Evolutionary conservation across 202 grass and related monocot species (phyloP).

Genomic region (Saccharum hybrid): DNA sequence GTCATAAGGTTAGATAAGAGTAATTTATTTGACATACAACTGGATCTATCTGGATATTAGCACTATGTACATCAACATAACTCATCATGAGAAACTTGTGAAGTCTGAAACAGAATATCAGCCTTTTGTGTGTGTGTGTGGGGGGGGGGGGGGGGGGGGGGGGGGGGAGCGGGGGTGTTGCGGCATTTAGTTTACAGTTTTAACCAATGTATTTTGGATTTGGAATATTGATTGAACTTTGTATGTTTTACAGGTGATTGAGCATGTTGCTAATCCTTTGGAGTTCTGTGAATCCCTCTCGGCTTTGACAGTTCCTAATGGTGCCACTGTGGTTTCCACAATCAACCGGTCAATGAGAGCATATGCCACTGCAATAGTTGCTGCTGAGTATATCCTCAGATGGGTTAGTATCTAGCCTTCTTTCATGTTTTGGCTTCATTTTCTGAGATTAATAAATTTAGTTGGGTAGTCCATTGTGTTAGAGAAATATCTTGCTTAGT

Average conservation of each 20-base stretch:
- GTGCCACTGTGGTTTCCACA: constrained; percentile 83
- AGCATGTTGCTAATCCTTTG: constrained; percentile 79
- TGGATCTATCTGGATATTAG: not conserved
- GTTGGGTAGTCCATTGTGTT: constrained; percentile 27
- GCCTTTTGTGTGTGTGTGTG: not conserved
- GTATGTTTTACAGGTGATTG: constrained; percentile 81
- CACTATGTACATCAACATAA: not conserved
- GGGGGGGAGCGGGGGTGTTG: rapidly evolving
- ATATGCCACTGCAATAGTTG: constrained; percentile 86
- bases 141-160: too few relatives aligned
- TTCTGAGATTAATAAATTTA: constrained; percentile 26
- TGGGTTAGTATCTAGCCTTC: constrained; percentile 61
- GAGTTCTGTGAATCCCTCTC: constrained; percentile 88
- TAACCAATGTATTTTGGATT: constrained; percentile 19
- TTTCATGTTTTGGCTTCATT: constrained; percentile 26
- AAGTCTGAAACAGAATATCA: constrained; percentile 6
- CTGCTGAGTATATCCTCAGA: constrained; percentile 88
- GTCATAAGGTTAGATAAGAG: not conserved
- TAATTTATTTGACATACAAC: not conserved
- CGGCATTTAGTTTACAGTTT: not conserved
- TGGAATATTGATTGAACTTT: constrained; percentile 25
- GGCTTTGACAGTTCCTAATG: constrained; percentile 67
- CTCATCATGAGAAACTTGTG: not conserved
- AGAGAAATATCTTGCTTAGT: constrained; percentile 32
- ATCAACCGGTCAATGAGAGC: constrained; percentile 95